A percentile compares a stretch with the other conserved stretches of the same genome.
phyloP scores from a whole-genome alignment of 2,329 filamentous ascomycete genomes.

The Diplodia corticola region DNA sequence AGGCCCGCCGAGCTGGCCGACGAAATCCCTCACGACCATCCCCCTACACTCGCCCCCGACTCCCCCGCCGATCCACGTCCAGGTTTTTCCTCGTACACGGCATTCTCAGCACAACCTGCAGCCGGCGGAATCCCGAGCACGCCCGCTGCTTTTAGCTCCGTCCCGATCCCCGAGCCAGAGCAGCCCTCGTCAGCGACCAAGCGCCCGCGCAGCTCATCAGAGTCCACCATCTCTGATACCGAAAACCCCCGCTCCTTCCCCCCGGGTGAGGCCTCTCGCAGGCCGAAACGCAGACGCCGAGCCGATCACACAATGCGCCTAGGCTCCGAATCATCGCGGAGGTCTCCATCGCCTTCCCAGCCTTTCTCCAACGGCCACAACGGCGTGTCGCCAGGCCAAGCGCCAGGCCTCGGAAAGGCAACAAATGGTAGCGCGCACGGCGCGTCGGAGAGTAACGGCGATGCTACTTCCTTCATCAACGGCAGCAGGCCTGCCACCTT shows the following conservation, averaged over 20 bases:
- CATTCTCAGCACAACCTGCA: slow-evolving; percentile 36
- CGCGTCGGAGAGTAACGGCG: slow-evolving; percentile 46
- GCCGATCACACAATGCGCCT: slow-evolving; percentile 45
- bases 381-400: slow-evolving; percentile 35
- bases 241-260: slow-evolving; percentile 26
- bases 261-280: slow-evolving; percentile 37
- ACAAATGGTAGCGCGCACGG: slow-evolving; percentile 44
- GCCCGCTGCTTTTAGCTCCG: slow-evolving; percentile 27
- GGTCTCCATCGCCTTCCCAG: slow-evolving; percentile 38
- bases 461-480: slow-evolving; percentile 40
- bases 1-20: slow-evolving; percentile 68
- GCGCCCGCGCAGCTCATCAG: slow-evolving; percentile 38
- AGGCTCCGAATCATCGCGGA: slow-evolving; percentile 43
- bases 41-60: slow-evolving; percentile 67
- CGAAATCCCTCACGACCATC: slow-evolving; percentile 58
- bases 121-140: slow-evolving; percentile 28
- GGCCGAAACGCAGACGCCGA: slow-evolving; percentile 46
- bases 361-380: slow-evolving; percentile 43
- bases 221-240: slow-evolving; percentile 29
- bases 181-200: slow-evolving; percentile 27
- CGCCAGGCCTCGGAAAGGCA: slow-evolving; percentile 36
- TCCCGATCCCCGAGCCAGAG: slow-evolving; percentile 25
- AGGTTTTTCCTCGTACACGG: slow-evolving; percentile 48
- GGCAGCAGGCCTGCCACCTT: slow-evolving; percentile 55
- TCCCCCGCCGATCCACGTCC: slow-evolving; percentile 60